A percentile compares a stretch with the other conserved stretches of the same genome.
phyloP scores from a whole-genome alignment of 164 flowering plant species.

The Magnolia sinica region DNA sequence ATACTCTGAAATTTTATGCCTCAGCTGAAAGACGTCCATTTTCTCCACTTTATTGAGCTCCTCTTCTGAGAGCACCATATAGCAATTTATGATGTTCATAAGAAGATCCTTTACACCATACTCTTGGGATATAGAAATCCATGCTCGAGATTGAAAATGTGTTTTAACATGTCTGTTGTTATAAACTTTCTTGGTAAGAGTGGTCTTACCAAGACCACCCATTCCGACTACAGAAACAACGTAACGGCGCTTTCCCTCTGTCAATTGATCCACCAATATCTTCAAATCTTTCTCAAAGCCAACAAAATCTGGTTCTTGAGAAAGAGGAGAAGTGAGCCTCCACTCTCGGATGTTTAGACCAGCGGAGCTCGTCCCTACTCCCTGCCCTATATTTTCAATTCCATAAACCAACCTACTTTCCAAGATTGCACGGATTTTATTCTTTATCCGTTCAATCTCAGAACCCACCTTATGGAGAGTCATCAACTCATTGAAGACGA shows the following conservation, averaged over 20 bases:
- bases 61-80: slow-evolving; percentile 9
- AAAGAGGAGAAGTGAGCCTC: background rate
- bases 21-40: slow-evolving; percentile 28
- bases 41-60: slow-evolving; percentile 27
- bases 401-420: background rate
- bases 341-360: background rate
- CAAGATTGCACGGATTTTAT: background rate
- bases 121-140: slow-evolving; percentile 49
- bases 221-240: slow-evolving; percentile 45
- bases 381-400: background rate
- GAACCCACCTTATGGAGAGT: background rate
- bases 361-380: background rate
- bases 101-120: slow-evolving; percentile 14
- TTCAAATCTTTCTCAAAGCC: background rate
- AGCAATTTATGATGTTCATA: background rate
- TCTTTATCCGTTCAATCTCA: background rate
- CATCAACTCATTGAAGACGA: background rate
- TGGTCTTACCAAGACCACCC: slow-evolving; percentile 59
- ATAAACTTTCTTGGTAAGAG: slow-evolving; percentile 38
- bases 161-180: slow-evolving; percentile 17
- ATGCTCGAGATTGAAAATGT: slow-evolving; percentile 31
- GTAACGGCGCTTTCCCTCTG: slow-evolving; percentile 1
- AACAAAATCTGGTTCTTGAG: background rate
- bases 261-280: background rate
- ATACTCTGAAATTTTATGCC: slow-evolving; percentile 33